Evolutionary conservation across 192 early-diverging fungal species (phyloP).

Genomic region (Gigaspora rosea): DNA sequence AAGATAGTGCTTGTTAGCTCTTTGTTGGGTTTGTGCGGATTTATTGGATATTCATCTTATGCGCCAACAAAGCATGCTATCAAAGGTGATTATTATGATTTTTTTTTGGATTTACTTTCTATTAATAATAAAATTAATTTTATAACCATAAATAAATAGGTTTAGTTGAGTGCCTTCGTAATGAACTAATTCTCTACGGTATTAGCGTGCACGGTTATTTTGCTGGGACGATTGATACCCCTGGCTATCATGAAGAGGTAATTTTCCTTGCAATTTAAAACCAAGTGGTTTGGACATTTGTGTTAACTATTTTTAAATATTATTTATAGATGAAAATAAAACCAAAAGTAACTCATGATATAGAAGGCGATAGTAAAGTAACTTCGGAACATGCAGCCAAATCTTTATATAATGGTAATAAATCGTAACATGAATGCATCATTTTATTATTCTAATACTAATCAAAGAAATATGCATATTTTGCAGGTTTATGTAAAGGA

Average conservation of each 20-base stretch:
- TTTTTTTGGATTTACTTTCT: no score
- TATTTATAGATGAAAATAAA: constrained; percentile 67
- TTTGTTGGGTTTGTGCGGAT: constrained; percentile 64
- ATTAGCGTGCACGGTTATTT: constrained; percentile 73
- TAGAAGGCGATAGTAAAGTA: constrained; percentile 67
- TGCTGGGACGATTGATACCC: constrained; percentile 69
- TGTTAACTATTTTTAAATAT: background rate
- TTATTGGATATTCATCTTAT: constrained; percentile 70
- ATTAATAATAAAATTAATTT: no score
- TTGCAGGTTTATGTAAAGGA: constrained; percentile 25
- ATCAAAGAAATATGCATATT: no score
- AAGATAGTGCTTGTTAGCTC: constrained; percentile 73
- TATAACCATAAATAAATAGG: no score
- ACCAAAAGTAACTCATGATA: constrained; percentile 65
- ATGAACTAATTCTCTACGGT: constrained; percentile 63
- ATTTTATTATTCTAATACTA: no score
- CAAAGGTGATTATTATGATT: constrained; percentile 43
- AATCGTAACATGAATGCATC: no score
- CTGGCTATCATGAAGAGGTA: constrained; percentile 69
- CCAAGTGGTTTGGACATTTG: background rate
- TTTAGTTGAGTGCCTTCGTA: constrained; percentile 66
- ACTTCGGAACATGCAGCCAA: constrained; percentile 63
- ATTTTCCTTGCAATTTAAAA: background rate
- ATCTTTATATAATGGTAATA: constrained; percentile 46
- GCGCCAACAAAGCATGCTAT: constrained; percentile 73